These are phyloP conservation scores for Nakazawaea wyomingensis DNA, from an alignment of 805 yeast species.

Conservation along the genomic window DNA sequence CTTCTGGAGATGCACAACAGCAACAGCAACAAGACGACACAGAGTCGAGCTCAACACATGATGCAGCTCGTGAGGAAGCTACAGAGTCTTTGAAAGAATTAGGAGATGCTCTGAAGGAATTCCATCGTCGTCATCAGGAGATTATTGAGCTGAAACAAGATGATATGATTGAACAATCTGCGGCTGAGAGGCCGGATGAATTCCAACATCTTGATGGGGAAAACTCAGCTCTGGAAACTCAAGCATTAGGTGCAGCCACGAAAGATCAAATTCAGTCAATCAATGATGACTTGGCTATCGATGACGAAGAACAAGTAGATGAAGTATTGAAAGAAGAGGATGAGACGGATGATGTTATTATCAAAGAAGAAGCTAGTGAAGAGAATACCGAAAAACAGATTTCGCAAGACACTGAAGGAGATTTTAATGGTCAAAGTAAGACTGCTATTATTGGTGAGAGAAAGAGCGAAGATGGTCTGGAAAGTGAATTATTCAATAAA, in stretches of 20 bases:
- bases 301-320: conserved; percentile 49
- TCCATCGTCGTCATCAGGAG: conserved; percentile 85
- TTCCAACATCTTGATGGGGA: conserved; percentile 81
- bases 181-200: conserved; percentile 74
- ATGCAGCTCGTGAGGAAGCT: conserved; percentile 59
- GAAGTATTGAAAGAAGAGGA: conserved; percentile 28
- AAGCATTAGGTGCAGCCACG: conserved; percentile 88
- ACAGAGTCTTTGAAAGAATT: conserved; percentile 77
- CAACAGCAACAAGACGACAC: conserved; percentile 29
- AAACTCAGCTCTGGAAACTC: conserved; percentile 73
- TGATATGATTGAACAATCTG: conserved; percentile 43
- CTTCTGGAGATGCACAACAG: conserved; percentile 46
- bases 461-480: conserved; percentile 32
- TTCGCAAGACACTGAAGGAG: conserved; percentile 31
- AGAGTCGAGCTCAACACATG: conserved; percentile 30
- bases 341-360: conserved; percentile 22
- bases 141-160: conserved; percentile 63
- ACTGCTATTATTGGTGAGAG: conserved; percentile 50
- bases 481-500: conserved; percentile 17
- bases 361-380: conserved; percentile 23
- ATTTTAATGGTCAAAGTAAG: conserved; percentile 42
- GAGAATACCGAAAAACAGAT: conserved; percentile 23
- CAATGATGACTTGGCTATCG: conserved; percentile 78
- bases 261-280: conserved; percentile 72
- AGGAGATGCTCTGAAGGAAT: conserved; percentile 89